Conservation (phyloP, 164 flowering plant genomes). For the Saururus chinensis region DNA sequence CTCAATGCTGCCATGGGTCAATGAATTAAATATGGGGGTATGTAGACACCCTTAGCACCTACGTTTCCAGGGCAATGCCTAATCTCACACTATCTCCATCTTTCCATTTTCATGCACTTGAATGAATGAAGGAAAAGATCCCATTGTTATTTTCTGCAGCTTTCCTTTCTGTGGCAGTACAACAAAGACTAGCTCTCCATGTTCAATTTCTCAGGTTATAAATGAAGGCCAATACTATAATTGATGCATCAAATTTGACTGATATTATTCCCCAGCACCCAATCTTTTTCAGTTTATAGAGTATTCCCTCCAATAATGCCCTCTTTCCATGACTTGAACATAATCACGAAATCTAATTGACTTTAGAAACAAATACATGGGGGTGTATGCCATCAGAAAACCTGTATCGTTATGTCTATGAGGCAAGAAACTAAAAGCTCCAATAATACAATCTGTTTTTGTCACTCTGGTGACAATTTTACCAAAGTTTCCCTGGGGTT, state of each 20-base stretch:
- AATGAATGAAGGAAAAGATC: constrained; percentile 7
- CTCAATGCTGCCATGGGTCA: too few species aligned
- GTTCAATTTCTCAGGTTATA: neutral
- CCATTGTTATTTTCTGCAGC: neutral
- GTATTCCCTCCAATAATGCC: neutral
- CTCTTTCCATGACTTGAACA: too few species aligned
- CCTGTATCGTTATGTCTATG: too few species aligned
- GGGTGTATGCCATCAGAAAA: too few species aligned
- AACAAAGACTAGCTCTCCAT: too few species aligned
- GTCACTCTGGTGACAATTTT: too few species aligned
- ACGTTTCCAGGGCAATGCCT: too few species aligned
- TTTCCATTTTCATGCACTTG: too few species aligned
- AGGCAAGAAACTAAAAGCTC: neutral
- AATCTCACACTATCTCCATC: too few species aligned
- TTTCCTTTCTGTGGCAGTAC: neutral
- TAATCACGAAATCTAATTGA: neutral
- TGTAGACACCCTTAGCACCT: too few species aligned
- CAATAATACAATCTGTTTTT: neutral
- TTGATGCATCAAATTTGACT: neutral
- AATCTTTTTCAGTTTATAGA: neutral
- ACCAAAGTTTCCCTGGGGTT: neutral
- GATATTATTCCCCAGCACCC: neutral
- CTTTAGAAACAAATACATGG: neutral
- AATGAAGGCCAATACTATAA: neutral
- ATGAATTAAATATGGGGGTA: too few species aligned